Evolutionary conservation across 441 rosid genomes (phyloP).

Genomic region (Pelargonium fulgidum): DNA sequence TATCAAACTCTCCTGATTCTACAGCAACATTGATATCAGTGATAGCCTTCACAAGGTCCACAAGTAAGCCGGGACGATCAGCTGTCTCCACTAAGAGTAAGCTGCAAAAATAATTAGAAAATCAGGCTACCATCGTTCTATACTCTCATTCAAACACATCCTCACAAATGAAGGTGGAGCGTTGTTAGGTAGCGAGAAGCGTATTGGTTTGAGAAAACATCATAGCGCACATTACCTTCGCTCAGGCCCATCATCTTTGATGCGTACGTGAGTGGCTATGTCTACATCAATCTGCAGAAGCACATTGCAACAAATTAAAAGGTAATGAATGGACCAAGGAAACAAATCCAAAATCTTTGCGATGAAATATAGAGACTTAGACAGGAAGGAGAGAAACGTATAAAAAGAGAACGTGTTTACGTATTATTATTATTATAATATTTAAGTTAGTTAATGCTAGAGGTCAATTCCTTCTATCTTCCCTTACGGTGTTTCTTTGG

Average conservation of each 20-base stretch:
- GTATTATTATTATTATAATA: too few relatives aligned
- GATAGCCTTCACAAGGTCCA: slow-evolving; percentile 75
- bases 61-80: slow-evolving; percentile 87
- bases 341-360: too few relatives aligned
- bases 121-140: background rate
- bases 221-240: slow-evolving; percentile 51
- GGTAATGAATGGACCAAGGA: background rate
- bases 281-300: slow-evolving; percentile 80
- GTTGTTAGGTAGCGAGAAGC: background rate
- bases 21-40: slow-evolving; percentile 69
- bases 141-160: background rate
- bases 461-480: too few relatives aligned
- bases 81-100: slow-evolving; percentile 84
- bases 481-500: too few relatives aligned
- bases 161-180: background rate
- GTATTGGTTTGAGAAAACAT: background rate
- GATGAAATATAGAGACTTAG: too few relatives aligned
- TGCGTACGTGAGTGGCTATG: slow-evolving; percentile 66
- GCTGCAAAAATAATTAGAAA: slow-evolving; percentile 32
- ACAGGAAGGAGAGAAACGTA: too few relatives aligned
- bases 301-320: slow-evolving; percentile 14
- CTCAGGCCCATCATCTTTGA: slow-evolving; percentile 64
- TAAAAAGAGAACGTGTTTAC: too few relatives aligned
- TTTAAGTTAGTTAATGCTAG: too few relatives aligned
- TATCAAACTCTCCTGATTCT: slow-evolving; percentile 95